phyloP scores from a whole-genome alignment of 306 rosid species.

The Quercus glauca region DNA sequence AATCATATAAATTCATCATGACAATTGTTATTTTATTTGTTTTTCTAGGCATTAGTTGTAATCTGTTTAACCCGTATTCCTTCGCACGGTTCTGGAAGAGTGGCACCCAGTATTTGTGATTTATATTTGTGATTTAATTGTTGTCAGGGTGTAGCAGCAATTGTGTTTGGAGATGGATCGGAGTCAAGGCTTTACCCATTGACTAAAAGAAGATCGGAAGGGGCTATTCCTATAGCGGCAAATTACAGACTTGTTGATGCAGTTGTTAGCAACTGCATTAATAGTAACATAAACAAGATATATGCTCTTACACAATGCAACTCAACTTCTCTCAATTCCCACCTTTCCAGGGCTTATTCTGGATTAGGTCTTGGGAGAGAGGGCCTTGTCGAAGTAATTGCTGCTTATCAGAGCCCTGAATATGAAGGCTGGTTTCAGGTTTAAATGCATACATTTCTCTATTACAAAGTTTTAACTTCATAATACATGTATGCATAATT shows the following conservation, averaged over 20 bases:
- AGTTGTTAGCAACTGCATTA: conserved; percentile 44
- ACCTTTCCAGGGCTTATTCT: conserved; percentile 37
- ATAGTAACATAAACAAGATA: conserved; percentile 31
- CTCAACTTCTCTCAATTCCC: conserved; percentile 47
- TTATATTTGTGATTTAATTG: background rate
- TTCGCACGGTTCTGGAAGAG: background rate
- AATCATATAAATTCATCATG: background rate
- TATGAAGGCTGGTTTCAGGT: conserved; percentile 39
- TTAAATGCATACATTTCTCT: background rate
- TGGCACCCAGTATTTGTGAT: background rate
- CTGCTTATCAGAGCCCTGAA: conserved; percentile 40
- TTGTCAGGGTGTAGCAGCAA: conserved; percentile 34
- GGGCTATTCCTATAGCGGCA: conserved; percentile 43
- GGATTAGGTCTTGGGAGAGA: conserved; percentile 20
- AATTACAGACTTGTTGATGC: conserved; percentile 40
- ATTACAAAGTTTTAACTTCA: background rate
- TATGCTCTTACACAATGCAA: conserved; percentile 43
- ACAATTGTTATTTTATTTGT: background rate
- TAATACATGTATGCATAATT: background rate
- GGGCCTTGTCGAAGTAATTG: conserved; percentile 31
- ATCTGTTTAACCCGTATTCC: background rate
- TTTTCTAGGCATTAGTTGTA: background rate
- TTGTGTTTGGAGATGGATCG: conserved; percentile 37
- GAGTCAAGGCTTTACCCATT: conserved; percentile 36
- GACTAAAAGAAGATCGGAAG: conserved; percentile 43